A percentile compares a stretch with the other conserved stretches of the same genome.
These are phyloP conservation scores for Isoetes taiwanensis DNA, from an alignment of 75 land plant species.

Conservation along the genomic window DNA sequence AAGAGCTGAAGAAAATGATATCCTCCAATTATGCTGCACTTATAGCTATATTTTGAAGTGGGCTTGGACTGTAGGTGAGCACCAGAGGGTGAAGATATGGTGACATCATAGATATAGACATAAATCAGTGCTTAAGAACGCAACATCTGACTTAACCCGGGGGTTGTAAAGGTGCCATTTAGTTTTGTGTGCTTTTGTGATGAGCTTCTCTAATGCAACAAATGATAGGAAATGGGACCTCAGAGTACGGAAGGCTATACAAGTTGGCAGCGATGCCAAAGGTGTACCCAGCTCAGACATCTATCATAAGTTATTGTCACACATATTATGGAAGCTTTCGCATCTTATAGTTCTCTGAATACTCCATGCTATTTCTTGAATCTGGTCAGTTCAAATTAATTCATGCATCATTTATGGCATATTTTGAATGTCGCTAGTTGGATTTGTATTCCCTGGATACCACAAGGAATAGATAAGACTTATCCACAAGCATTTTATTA, in stretches of 20 bases:
- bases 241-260: constrained; percentile 13
- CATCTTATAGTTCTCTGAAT: constrained; percentile 17
- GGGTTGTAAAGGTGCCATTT: constrained; percentile 21
- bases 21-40: too few species aligned
- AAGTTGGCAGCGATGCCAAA: constrained; percentile 6
- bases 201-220: constrained; percentile 28
- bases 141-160: constrained; percentile 9
- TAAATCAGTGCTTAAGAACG: neutral
- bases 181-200: constrained; percentile 44
- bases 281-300: constrained; percentile 20
- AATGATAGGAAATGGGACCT: constrained; percentile 6
- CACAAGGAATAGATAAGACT: constrained; percentile 28
- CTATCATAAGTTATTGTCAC: constrained; percentile 22
- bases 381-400: constrained; percentile 25
- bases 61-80: too few species aligned
- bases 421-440: constrained; percentile 20
- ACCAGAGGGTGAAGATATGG: too few species aligned
- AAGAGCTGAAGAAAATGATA: too few species aligned
- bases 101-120: too few species aligned
- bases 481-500: constrained; percentile 39
- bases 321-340: constrained; percentile 27
- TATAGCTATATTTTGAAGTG: too few species aligned
- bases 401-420: constrained; percentile 13
- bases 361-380: constrained; percentile 38
- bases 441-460: constrained; percentile 39